Evolutionary conservation across 148 eudicot genomes (phyloP), one percentile per base, ranked within the genome.

Genomic region (Fagopyrum tataricum): DNA sequence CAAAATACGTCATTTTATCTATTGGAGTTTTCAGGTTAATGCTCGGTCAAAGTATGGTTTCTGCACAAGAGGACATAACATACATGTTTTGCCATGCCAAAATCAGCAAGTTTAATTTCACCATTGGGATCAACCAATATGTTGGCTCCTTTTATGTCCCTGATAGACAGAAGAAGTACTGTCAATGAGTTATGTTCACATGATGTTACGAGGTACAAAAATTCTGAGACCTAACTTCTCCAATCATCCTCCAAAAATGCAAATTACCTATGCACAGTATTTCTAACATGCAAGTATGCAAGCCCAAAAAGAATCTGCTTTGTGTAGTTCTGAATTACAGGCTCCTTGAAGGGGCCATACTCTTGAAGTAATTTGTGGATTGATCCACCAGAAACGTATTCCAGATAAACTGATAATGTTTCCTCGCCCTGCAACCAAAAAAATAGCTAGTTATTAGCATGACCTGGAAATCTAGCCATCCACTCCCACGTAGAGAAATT

Each of bases 11-110:
- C 8, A 55, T 55, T 52, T 7, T 20, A 26, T 31, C 4, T 59
- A 59, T 20, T 67, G 73, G 37, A 13, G n/a, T 13, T 71, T 71
- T 71, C 2, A 47, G 74, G 41, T 47, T 46, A 12, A 21, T 7
- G 42, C 21, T 10, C 15, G 5, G 23, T 5, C 21, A 18, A 56
- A 56, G 40, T 49, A 48, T 51, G 23, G 42, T 39, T 23, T 55
- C 13, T 55, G 24, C 61, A 55, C 7, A 6, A 55, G 41, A 79
- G 67, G 72, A 73, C n/a, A 37, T 72, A 24, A 77, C 86, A 37
- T 91, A 91, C 98, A 88, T 91, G 98, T 86, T 95, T 95, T 52
- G 96, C 98, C 98, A 95, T 95, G 87, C 98, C 97, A 84, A 95
- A 91, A 79, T 95, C 98, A 21, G 98, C 98, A 73, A 95, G 96